Evolutionary conservation across 2,329 filamentous ascomycete species (phyloP), one percentile per base, ranked within the genome.

Genomic region (Botrytis deweyae): DNA sequence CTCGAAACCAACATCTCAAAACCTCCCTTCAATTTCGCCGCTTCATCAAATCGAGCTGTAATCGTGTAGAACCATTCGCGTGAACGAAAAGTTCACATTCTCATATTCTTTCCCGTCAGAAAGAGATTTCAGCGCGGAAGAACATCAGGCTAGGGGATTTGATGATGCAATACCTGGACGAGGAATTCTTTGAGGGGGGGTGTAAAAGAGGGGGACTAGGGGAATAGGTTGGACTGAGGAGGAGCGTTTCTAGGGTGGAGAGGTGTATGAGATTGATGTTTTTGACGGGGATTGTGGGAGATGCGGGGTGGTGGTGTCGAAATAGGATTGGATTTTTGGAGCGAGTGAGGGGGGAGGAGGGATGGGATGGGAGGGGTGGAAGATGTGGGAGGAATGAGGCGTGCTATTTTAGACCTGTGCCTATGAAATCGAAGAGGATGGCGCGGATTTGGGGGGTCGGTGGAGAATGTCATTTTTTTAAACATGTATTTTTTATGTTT

Each of bases 381-480:
- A 52, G 46, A 52, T 52, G 22, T 0, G 22, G 46, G 46, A 25
- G 22, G 46, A 25, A 22, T 25, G 46, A 49, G 46, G 22, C 4
- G 46, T 25, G 22, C 10, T 22, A 52, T 22, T 52, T 25, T 25
- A 52, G 10, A 52, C 22, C 6, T 12, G 46, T 52, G 22, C 46
- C 46, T 22, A 52, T 52, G 22, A 52, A 25, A 25, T 52, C 22
- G 22, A 52, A 52, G 9, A 52, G 46, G 10, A 52, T 52, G 10
- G 46, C 46, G 46, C 46, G 46, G 46, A 25, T 52, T 5, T 52
- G 22, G 1, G 22, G 46, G 20, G 10, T 14, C 3, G 25, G 25
- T 14, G 49, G 49, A n/a, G 25, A 0, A 0, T 16, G 25, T n/a
- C 49, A n/a, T n/a, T n/a, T 7, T n/a, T 49, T 25, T 10, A 0